A percentile compares a stretch with the other conserved stretches of the same genome.
These are phyloP conservation scores for Coleophoma crateriformis DNA, from an alignment of 2,329 filamentous ascomycete species.

Conservation along the genomic window DNA sequence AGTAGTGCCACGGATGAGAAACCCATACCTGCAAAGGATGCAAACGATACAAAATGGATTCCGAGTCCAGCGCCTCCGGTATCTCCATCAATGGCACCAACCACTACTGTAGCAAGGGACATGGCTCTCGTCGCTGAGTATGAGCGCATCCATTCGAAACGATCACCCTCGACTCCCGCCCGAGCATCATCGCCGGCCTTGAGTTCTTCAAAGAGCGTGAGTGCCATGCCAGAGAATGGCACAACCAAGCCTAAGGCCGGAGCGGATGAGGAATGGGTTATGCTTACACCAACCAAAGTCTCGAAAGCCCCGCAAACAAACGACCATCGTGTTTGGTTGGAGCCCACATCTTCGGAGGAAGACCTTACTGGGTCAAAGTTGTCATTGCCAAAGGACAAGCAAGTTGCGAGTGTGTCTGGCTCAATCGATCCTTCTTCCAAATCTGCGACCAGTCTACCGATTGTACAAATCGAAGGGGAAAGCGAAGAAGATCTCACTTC, in stretches of 20 bases:
- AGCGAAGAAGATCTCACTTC: slow-evolving; percentile 23
- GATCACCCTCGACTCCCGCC: slow-evolving; percentile 10
- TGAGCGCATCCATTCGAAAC: slow-evolving; percentile 20
- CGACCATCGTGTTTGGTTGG: slow-evolving; percentile 23
- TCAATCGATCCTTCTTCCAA: slow-evolving; percentile 39
- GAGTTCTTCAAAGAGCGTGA: slow-evolving; percentile 12
- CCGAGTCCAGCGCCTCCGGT: slow-evolving; percentile 4
- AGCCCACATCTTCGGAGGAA: slow-evolving; percentile 26
- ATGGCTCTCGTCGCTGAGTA: slow-evolving; percentile 22
- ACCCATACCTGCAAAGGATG: neutral
- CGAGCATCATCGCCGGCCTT: slow-evolving; percentile 2
- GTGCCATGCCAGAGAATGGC: slow-evolving; percentile 8
- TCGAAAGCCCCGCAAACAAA: slow-evolving; percentile 6
- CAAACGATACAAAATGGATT: slow-evolving; percentile 6
- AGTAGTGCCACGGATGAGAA: slow-evolving; percentile 18
- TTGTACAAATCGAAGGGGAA: slow-evolving; percentile 42
- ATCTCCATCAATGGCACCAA: slow-evolving; percentile 3
- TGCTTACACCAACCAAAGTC: slow-evolving; percentile 20
- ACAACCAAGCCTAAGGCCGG: slow-evolving; percentile 7
- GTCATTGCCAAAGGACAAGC: slow-evolving; percentile 18
- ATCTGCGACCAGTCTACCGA: slow-evolving; percentile 41
- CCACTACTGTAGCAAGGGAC: slow-evolving; percentile 16
- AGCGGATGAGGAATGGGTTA: slow-evolving; percentile 24
- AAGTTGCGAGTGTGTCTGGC: slow-evolving; percentile 30
- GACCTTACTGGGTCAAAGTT: slow-evolving; percentile 12